Conservation (phyloP, 805 yeast species). For the Pichia gijzeniarum region DNA sequence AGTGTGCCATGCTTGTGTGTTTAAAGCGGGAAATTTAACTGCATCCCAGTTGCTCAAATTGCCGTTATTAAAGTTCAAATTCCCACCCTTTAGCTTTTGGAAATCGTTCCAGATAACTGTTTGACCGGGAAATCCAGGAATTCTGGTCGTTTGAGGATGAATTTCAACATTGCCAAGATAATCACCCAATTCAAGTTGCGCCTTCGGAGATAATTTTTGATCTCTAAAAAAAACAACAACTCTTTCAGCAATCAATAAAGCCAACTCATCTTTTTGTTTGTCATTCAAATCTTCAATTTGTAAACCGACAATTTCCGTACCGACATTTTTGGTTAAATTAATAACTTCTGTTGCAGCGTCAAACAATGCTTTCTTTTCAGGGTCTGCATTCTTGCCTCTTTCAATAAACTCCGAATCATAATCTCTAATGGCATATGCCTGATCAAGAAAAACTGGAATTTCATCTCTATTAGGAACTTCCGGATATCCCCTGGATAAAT, state of each 20-base stretch:
- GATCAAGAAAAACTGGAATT: slow-evolving; percentile 36
- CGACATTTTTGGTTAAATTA: slow-evolving; percentile 39
- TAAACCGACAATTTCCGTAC: slow-evolving; percentile 44
- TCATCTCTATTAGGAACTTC: slow-evolving; percentile 27
- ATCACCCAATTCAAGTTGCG: slow-evolving; percentile 39
- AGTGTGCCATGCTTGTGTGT: slow-evolving; percentile 41
- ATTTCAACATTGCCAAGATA: slow-evolving; percentile 40
- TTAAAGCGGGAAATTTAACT: slow-evolving; percentile 8
- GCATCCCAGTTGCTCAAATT: slow-evolving; percentile 18
- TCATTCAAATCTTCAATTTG: slow-evolving; percentile 38
- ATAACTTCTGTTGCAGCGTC: slow-evolving; percentile 37
- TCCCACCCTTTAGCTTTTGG: slow-evolving; percentile 19
- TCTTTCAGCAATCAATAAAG: slow-evolving; percentile 41
- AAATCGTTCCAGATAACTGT: slow-evolving; percentile 38
- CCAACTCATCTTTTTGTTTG: slow-evolving; percentile 41
- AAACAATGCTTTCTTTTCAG: slow-evolving; percentile 36
- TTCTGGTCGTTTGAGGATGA: slow-evolving; percentile 33
- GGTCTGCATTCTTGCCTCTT: slow-evolving; percentile 34
- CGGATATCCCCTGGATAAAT: slow-evolving; percentile 35
- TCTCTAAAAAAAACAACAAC: slow-evolving; percentile 45
- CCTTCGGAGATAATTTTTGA: slow-evolving; percentile 39
- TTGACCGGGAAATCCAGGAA: slow-evolving; percentile 34
- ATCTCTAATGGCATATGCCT: slow-evolving; percentile 33
- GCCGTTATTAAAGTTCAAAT: slow-evolving; percentile 16
- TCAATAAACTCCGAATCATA: slow-evolving; percentile 30